phyloP scores from a whole-genome alignment of 2,329 filamentous ascomycete species.

The Aureobasidium sp. region DNA sequence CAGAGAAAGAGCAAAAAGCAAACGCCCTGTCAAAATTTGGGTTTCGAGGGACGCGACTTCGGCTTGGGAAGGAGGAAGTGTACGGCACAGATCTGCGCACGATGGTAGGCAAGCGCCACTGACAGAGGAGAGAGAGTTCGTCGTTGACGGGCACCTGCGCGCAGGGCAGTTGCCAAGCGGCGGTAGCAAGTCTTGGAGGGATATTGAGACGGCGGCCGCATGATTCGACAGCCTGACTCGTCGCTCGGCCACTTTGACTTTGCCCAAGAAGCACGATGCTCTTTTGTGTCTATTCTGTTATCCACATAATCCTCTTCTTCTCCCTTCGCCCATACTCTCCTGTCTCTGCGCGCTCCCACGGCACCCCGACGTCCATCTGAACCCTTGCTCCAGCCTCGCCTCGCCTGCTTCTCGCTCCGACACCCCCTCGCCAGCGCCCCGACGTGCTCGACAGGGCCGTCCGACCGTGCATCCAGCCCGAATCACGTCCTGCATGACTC shows the following conservation, averaged over 20 bases:
- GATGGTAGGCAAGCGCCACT: background rate
- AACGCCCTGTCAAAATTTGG: background rate
- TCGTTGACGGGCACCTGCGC: background rate
- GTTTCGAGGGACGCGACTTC: background rate
- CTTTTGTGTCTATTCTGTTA: background rate
- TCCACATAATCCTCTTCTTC: background rate
- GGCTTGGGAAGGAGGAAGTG: background rate
- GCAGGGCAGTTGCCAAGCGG: background rate
- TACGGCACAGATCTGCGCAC: too few species aligned
- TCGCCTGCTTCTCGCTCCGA: background rate
- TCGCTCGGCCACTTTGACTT: background rate
- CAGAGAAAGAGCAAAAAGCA: background rate
- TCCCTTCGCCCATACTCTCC: background rate
- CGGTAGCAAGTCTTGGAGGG: background rate
- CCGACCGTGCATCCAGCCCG: background rate
- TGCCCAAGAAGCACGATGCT: background rate
- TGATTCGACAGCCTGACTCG: background rate
- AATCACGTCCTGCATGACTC: constrained; percentile 4
- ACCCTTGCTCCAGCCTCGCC: background rate
- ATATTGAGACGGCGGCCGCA: background rate
- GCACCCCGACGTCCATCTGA: background rate
- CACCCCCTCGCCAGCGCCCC: background rate
- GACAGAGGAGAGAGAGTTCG: background rate
- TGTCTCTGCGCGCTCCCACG: background rate
- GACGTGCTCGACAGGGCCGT: background rate